Base-by-base conservation (phyloP, 164 flowering plant species). In the Piper longum region DNA sequence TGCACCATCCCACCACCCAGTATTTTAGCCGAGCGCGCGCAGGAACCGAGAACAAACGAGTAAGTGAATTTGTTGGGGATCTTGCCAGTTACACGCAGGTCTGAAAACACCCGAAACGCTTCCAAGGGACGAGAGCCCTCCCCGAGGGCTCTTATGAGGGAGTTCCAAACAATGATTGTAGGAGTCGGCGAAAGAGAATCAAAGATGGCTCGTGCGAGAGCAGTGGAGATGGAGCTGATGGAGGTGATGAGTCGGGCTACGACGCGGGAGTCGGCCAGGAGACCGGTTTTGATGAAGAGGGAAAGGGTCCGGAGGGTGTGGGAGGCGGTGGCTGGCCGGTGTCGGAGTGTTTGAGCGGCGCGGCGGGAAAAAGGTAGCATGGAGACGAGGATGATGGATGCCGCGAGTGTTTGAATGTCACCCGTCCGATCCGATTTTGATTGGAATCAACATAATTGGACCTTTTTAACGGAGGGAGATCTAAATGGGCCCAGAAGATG, bases 11-110 rank as follows among this genome's bases (percentile, higher is more conserved):
- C 71, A 4, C 83, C 86, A 42, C 40, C 72, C 18, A 70, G 67
- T 3, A 79, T 2, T 73, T 70, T 39, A 40, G 41, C 75, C 63
- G 79, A 71, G 12, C 68, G 72, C 5, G 83, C 81, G 36, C 83
- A 79, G 0, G 82, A 80, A 62, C 81, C 81, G 39, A 78, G 41
- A 3, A 80, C 84, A 65, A 79, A 79, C 26, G 82, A 82, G 72
- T 67, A 80, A 3, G 86, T 77, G 66, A 77, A 84, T n/a, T 78
- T 76, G 36, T 80, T 82, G 0, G 83, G 77, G 56, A 16, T 68
- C 36, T 71, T 64, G 18, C 74, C 79, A 58, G 26, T 18, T 44
- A 66, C 62, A 45, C 16, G 76, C 57, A 82, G 70, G 14, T 61
- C 57, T 17, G 43, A 57, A 66, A 80, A 82, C 41, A 82, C 59